Conservation (phyloP, 1,284 basidiomycete species). For the Omphalotus olearius region DNA sequence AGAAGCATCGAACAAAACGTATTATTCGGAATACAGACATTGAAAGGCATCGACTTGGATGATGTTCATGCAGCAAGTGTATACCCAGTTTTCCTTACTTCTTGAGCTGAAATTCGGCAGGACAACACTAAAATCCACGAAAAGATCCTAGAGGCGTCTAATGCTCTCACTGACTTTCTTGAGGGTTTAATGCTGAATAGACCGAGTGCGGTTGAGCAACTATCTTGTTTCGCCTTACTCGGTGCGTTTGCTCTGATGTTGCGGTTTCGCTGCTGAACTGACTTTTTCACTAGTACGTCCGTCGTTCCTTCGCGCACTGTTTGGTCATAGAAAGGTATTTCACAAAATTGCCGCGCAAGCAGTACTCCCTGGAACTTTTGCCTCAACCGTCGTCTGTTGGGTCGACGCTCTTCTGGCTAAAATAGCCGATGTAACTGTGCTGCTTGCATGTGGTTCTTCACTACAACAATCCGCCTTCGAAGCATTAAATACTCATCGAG, state of each 20-base stretch:
- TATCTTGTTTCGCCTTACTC: slow-evolving; percentile 2
- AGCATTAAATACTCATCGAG: slow-evolving; percentile 35
- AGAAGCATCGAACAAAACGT: slow-evolving; percentile 1
- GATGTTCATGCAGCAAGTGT: slow-evolving; percentile 1
- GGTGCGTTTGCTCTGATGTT: background rate
- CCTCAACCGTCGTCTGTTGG: slow-evolving; percentile 49
- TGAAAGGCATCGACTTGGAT: slow-evolving; percentile 13
- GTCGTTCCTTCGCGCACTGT: slow-evolving; percentile 36
- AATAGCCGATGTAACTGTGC: slow-evolving; percentile 38
- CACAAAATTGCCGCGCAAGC: slow-evolving; percentile 36
- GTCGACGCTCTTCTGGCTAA: slow-evolving; percentile 57
- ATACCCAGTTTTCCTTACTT: background rate
- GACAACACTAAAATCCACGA: slow-evolving; percentile 20
- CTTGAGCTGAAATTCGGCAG: too few species aligned
- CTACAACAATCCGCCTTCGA: slow-evolving; percentile 20
- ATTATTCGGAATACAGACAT: slow-evolving; percentile 15
- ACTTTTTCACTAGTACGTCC: slow-evolving; percentile 23
- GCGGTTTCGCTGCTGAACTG: slow-evolving; percentile 15
- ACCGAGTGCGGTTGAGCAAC: background rate
- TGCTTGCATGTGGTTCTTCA: slow-evolving; percentile 29
- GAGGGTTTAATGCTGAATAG: slow-evolving; percentile 18
- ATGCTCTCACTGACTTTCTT: slow-evolving; percentile 31
- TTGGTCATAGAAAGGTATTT: slow-evolving; percentile 45
- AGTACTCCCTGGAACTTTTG: slow-evolving; percentile 15
- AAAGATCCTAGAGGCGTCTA: slow-evolving; percentile 30